Base-by-base conservation (phyloP, 352 stramenopile genomes). In the Globisporangium radiosum region DNA sequence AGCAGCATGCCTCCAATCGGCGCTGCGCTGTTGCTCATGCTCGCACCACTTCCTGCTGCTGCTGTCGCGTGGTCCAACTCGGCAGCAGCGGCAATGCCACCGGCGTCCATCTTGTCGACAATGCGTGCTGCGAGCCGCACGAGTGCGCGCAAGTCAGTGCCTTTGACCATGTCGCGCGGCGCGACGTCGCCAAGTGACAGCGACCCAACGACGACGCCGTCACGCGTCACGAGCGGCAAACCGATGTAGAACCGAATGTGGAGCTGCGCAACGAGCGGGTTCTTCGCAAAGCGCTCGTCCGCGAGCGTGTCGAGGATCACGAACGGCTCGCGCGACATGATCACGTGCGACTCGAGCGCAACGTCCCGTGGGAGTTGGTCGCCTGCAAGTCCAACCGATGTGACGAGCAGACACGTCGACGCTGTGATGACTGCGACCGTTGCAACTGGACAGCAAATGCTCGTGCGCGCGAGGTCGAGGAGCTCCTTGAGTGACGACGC, bases 211-310 rank as follows among this genome's bases (percentile, higher is more conserved):
- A 92, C 68, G 44, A 91, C 62, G 13, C 81, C 83, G 15, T 92
- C 82, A 47, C 82, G 86, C 14, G 78, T 75, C 55, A 85, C 66
- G 50, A 94, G 70, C 15, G 85, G 85, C 8, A 94, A 54, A 11
- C 74, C 79, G 44, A 92, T 72, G 69, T 91, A 92, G 63, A 92
- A 90, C 40, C 84, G 81, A 53, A 94, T 83, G 38, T 85, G 70
- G 56, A 90, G 72, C 13, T 78, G 74, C 17, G 76, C 70, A 33
- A 88, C 82, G 25, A 94, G 59, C 48, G 83, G 85, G 65, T 92
- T 94, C 61, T 80, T 84, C 33, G 73, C 76, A 56, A 90, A 91
- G 17, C 82, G 81, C 53, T 87, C 73, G 67, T 94, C 85, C n/a
- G 75, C 73, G 15, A 80, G 73, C 19, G 71, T 78, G 64, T 92